Evolutionary conservation across 2,329 filamentous ascomycete genomes (phyloP).

Genomic region (Sporothrix phasma): DNA sequence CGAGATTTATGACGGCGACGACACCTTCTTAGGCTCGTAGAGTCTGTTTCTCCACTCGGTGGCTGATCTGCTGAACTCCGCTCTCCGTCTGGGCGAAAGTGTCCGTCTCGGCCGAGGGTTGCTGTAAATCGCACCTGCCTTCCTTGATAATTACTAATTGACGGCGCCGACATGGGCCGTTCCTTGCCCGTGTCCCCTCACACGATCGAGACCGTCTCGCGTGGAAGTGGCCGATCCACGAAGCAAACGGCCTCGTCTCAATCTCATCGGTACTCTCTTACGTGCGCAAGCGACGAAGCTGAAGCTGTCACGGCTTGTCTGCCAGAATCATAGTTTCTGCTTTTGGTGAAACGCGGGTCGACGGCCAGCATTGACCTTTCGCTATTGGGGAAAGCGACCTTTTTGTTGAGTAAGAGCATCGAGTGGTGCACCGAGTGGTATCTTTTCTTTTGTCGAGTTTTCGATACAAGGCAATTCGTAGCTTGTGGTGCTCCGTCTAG

Average conservation of each 20-base stretch:
- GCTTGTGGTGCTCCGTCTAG: no score
- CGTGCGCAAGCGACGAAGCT: no score
- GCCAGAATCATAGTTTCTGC: no score
- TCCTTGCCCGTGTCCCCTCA: not conserved
- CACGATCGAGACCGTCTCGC: not conserved
- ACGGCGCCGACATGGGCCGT: not conserved
- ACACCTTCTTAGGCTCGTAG: not conserved
- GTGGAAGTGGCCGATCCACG: not conserved
- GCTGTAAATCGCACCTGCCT: not conserved
- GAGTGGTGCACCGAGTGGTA: no score
- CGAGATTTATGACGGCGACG: not conserved
- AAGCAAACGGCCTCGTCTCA: not conserved
- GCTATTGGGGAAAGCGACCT: no score
- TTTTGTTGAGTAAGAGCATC: no score
- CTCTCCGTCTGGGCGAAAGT: not conserved
- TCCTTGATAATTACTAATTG: not conserved
- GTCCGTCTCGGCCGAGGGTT: not conserved
- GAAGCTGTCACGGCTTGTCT: no score
- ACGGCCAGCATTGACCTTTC: no score
- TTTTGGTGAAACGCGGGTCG: no score
- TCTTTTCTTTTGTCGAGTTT: no score
- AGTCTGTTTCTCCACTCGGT: not conserved
- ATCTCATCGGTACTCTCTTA: no score
- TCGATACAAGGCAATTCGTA: no score
- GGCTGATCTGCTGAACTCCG: not conserved